Evolutionary conservation across 2,329 filamentous ascomycete species (phyloP).

Genomic region (Didymella segeticola): DNA sequence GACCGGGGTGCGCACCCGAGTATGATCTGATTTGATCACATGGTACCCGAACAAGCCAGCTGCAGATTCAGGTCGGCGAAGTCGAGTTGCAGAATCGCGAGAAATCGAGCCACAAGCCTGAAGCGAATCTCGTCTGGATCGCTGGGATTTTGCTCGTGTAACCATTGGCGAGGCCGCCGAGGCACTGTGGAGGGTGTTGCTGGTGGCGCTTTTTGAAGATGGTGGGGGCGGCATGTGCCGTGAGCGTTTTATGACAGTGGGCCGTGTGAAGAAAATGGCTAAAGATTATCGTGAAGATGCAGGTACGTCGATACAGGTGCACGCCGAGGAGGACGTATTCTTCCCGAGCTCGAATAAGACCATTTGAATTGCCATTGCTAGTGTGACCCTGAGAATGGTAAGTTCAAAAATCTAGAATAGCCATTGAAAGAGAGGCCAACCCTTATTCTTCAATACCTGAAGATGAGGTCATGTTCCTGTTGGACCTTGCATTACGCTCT

Average conservation of each 20-base stretch:
- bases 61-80: slow-evolving; percentile 16
- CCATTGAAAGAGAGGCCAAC: no score
- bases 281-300: not conserved
- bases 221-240: slow-evolving; percentile 5
- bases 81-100: slow-evolving; percentile 10
- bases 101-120: not conserved
- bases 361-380: no score
- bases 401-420: no score
- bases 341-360: no score
- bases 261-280: not conserved
- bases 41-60: slow-evolving; percentile 4
- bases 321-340: no score
- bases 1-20: slow-evolving; percentile 4
- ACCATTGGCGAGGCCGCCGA: not conserved
- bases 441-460: no score
- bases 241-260: slow-evolving; percentile 1
- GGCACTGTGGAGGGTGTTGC: slow-evolving; percentile 5
- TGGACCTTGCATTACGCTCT: not conserved
- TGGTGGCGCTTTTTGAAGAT: not conserved
- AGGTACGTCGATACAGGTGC: not conserved
- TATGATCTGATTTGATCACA: slow-evolving; percentile 16
- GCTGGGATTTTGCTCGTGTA: slow-evolving; percentile 5
- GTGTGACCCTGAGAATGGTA: no score
- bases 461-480: no score
- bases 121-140: slow-evolving; percentile 2